Base-by-base conservation (phyloP, 1,284 basidiomycete species). In the Sporisorium sorghi region DNA sequence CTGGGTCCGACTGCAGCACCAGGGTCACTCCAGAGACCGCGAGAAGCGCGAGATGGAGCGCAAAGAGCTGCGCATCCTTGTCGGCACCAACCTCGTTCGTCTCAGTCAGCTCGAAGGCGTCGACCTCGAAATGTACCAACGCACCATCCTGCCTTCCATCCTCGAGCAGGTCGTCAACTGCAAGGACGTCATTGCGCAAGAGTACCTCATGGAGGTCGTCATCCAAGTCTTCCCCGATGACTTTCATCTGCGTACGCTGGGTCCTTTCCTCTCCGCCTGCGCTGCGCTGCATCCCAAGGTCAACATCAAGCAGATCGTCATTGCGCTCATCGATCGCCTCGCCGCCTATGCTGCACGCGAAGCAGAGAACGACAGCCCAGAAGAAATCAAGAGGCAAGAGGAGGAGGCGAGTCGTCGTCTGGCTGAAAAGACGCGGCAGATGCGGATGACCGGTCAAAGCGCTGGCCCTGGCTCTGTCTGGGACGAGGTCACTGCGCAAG, bases 221-320 rank as follows among this genome's bases (percentile, higher is more conserved):
- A 83, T 84, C 49, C 83, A 84, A 51, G 83, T 84, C 32, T 84
- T 84, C 50, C 82, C 82, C n/a, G 83, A 84, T 57, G 83, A 84
- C 39, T 84, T 84, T 51, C 83, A 84, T 52, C 74, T 84, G 30
- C 79, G 78, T 48, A 84, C 82, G 5, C 72, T 84, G 14, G 67
- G 79, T 0, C 78, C 78, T 10, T 77, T 84, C 70, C 68, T 84
- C n/a, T 79, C 78, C 17, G 83, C 83, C 7, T 84, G 83, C 54
- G 80, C 83, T 4, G 78, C 79, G 12, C 72, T 84, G 32, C 83
- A 83, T 56, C 81, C 83, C 48, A 83, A 82, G 66, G 83, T 84
- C 69, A 84, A 80, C 73, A 81, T 84, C 70, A 84, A 84, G 72
- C 72, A 80, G 60, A 83, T 84, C 55, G 83, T 84, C 56, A 84